Evolutionary conservation across 768 basidiomycete species (phyloP), one percentile per base, ranked within the genome.

Genomic region (Agrocybe chaxingu): DNA sequence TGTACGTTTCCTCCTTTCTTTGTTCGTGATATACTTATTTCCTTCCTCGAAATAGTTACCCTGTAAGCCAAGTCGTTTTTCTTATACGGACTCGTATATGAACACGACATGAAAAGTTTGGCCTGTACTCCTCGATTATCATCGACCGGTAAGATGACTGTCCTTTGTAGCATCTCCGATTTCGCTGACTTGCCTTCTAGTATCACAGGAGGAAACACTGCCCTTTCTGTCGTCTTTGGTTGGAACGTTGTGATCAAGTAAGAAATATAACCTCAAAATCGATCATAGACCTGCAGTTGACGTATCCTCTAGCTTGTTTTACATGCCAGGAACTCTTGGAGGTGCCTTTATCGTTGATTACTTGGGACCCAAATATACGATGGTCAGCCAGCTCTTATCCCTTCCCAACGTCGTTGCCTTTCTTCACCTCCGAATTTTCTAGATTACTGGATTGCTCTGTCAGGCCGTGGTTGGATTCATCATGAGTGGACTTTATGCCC

Each of bases 181-280:
- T 7, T 42, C 9, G 11, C 7, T 31, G 9, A 19, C 8, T 13
- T 33, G 9, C 43, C 13, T 19, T 10, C 24, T 48, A 89, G 84
- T 48, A 75, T 92, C 49, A 84, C 83, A 11, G 82, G 85, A 34
- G 66, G 69, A 24, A 64, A 67, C 30, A 60, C 63, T 8, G 73
- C 81, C 7, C 71, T 93, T 16, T 62, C 70, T 5, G 75, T 85
- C 39, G 75, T 87, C 9, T 84, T 94, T 54, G 92, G 92, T 12
- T 94, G 92, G 93, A 81, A 78, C 55, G 84, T 88, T 38, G 82
- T 94, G 29, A 87, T 92, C 71, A 88, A 89, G 89, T 89, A 64
- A 39, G 79, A 24, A 24, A 24, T 24, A 24, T 24, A 24, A 24
- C 3, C 24, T 5, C 24, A 24, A 1, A 24, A 24, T 3, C 24